Base-by-base conservation (phyloP, 2,329 filamentous ascomycete genomes). In the Xylaria hypoxylon region DNA sequence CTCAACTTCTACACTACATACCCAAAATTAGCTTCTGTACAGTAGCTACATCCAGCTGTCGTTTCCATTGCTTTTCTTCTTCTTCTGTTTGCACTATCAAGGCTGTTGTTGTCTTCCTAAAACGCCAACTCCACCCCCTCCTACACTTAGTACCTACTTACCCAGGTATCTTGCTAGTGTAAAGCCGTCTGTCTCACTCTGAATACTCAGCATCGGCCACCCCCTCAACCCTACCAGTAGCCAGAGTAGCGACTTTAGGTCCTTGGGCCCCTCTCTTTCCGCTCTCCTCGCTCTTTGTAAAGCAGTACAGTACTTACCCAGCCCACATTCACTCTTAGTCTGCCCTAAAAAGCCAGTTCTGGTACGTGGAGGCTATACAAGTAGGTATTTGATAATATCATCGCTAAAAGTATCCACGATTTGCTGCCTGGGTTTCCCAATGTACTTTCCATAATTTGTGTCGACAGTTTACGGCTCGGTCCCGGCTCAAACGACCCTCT, bases 281-380 rank as follows among this genome's bases (percentile, higher is more conserved):
- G 44, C 52, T 47, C 59, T 55, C 40, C 47, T 65, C 48, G 62
- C 62, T 59, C 35, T 40, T 60, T 13, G 45, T 31, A 61, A 59
- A 57, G 35, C 35, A 38, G 35, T 38, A 38, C 35, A n/a, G n/a
- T 52, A 31, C n/a, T 31, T 17, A 3, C 22, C 22, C 52, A 63
- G 66, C 66, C 62, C 66, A 48, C 63, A 56, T 56, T 53, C 55
- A 22, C 61, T 64, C 24, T 45, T 66, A 64, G 64, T 56, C 53
- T 62, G 62, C 61, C 64, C 64, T 63, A 63, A 67, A 50, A 42
- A 47, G 51, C 53, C 62, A 47, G 47, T 28, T 42, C 40, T 48
- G 48, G 50, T 45, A 60, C 50, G 40, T 33, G 51, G 44, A 56
- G 56, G 56, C 59, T 31, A 50, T 50, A 38, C 42, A 24, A 19